phyloP scores from a whole-genome alignment of 176 grass and related monocot genomes.

The Triticum turgidum region DNA sequence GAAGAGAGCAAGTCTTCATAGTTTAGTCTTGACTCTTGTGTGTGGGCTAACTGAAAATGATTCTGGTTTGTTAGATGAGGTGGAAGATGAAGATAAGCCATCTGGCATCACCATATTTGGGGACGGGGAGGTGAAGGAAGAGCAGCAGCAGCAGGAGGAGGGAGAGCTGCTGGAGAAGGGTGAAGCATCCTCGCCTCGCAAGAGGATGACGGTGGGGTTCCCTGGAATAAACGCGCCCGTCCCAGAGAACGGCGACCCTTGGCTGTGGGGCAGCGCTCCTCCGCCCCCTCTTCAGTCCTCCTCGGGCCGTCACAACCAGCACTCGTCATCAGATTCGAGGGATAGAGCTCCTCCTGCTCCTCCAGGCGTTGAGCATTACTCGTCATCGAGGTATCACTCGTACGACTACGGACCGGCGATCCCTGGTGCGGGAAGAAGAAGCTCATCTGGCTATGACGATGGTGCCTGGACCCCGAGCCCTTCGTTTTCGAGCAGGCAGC shows the following conservation, averaged over 20 bases:
- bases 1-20: not conserved
- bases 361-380: conserved; percentile 46
- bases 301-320: conserved; percentile 18
- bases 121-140: conserved; percentile 55
- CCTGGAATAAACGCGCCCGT: conserved; percentile 88
- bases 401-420: conserved; percentile 44
- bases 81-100: conserved; percentile 77
- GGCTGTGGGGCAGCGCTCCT: conserved; percentile 57
- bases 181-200: conserved; percentile 35
- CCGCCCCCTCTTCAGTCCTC: conserved; percentile 35
- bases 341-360: conserved; percentile 41
- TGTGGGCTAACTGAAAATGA: too few relatives aligned
- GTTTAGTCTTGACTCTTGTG: not conserved
- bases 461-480: conserved; percentile 33
- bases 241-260: conserved; percentile 72
- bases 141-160: conserved; percentile 50
- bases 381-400: conserved; percentile 50
- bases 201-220: conserved; percentile 76
- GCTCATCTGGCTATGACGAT: conserved; percentile 39
- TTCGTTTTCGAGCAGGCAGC: conserved; percentile 25
- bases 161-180: conserved; percentile 70
- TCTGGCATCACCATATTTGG: conserved; percentile 93
- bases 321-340: conserved; percentile 27
- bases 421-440: conserved; percentile 43
- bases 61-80: conserved; percentile 39